phyloP scores from a whole-genome alignment of 2,329 filamentous ascomycete species.

The Lachnellula suecica region DNA sequence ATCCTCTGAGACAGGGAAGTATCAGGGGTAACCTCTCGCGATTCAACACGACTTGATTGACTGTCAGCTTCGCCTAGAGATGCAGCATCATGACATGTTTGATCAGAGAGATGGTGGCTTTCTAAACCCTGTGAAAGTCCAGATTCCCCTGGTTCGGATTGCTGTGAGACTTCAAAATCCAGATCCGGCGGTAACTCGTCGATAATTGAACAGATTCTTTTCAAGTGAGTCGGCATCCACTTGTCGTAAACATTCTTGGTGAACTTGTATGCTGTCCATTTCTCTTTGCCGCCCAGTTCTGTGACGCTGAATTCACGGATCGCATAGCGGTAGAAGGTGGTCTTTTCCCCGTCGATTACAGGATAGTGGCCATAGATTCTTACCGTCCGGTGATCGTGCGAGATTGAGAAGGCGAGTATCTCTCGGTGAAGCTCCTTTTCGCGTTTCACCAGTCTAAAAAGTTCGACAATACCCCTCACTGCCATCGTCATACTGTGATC shows the following conservation, averaged over 20 bases:
- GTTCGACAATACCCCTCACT: conserved; percentile 31
- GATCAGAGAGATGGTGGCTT: conserved; percentile 12
- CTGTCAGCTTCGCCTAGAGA: not conserved
- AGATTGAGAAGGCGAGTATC: conserved; percentile 42
- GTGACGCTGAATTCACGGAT: conserved; percentile 29
- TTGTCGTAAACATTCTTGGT: conserved; percentile 32
- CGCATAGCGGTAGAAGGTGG: conserved; percentile 29
- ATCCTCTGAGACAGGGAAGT: conserved; percentile 5
- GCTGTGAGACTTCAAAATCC: conserved; percentile 18
- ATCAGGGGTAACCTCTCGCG: conserved; percentile 6
- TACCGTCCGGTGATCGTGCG: conserved; percentile 18
- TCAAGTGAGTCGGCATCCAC: conserved; percentile 31
- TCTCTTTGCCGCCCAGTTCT: conserved; percentile 27
- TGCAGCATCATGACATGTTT: conserved; percentile 4
- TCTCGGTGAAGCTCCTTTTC: conserved; percentile 30
- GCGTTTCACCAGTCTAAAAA: conserved; percentile 20
- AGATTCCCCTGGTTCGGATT: conserved; percentile 10
- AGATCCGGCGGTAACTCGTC: conserved; percentile 28
- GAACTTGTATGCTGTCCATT: conserved; percentile 23
- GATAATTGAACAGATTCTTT: conserved; percentile 26
- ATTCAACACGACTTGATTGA: not conserved
- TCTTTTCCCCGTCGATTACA: conserved; percentile 15
- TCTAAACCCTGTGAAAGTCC: conserved; percentile 15
- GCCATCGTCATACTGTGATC: conserved; percentile 42
- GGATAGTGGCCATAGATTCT: conserved; percentile 35